Evolutionary conservation across 176 grass and related monocot species (phyloP).

Genomic region (Tillandsia fasciculata): DNA sequence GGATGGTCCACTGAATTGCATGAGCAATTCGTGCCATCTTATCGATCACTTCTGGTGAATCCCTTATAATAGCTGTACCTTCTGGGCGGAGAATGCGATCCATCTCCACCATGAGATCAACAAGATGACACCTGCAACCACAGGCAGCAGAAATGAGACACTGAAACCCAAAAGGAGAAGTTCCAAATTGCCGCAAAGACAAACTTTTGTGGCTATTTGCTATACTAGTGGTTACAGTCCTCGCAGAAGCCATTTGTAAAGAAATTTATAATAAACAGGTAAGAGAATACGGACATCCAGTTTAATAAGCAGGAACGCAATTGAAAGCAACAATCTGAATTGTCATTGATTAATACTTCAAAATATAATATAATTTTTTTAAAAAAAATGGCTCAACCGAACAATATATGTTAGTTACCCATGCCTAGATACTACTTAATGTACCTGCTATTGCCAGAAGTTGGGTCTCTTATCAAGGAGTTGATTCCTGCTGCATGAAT

Average conservation of each 20-base stretch:
- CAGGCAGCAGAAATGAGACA: neutral
- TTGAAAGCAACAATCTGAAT: no score
- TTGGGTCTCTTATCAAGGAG: slow-evolving; percentile 46
- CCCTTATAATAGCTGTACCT: slow-evolving; percentile 74
- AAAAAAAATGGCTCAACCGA: no score
- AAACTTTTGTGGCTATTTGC: no score
- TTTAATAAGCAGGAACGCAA: neutral
- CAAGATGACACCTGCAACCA: slow-evolving; percentile 60
- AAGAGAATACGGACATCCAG: neutral
- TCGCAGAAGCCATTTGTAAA: neutral
- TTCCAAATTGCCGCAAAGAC: no score
- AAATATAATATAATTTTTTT: neutral
- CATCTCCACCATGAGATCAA: slow-evolving; percentile 95
- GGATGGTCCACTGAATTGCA: slow-evolving; percentile 51
- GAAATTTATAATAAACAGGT: neutral
- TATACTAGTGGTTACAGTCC: neutral
- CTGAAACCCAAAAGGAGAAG: no score
- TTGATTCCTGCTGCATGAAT: slow-evolving; percentile 79
- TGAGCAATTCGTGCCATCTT: slow-evolving; percentile 46
- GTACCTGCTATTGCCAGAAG: slow-evolving; percentile 62
- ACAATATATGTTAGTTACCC: neutral
- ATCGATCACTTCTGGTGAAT: slow-evolving; percentile 45
- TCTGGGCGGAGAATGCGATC: slow-evolving; percentile 84
- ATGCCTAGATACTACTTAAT: neutral
- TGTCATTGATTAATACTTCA: neutral